Evolutionary conservation across 2,329 filamentous ascomycete species (phyloP).

Genomic region (Didymella pomorum): DNA sequence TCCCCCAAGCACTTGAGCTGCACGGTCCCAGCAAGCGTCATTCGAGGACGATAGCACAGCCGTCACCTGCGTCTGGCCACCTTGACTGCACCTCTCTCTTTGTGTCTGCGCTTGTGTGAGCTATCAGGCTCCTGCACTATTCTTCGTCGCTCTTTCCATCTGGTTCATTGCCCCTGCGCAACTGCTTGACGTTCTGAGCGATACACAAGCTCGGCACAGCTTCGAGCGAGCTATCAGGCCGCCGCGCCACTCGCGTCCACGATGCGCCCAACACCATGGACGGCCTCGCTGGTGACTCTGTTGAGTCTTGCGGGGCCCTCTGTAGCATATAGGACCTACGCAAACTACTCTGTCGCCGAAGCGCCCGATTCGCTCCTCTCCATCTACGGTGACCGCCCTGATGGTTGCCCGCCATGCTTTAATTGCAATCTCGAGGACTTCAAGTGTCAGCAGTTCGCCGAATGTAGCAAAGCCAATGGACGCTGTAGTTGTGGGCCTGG

Average conservation of each 20-base stretch:
- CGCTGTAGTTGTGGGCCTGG: constrained; percentile 92
- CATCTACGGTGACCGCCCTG: constrained; percentile 75
- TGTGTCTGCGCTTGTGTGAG: constrained; percentile 1
- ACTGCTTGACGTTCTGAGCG: constrained; percentile 3
- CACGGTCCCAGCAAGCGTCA: constrained; percentile 22
- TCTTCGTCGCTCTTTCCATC: constrained; percentile 9
- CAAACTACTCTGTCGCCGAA: constrained; percentile 63
- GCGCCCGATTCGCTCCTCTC: constrained; percentile 63
- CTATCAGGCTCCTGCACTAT: constrained; percentile 3
- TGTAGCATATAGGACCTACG: constrained; percentile 42
- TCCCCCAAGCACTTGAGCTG: constrained; percentile 8
- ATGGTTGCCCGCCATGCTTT: constrained; percentile 88
- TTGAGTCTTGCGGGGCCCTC: constrained; percentile 34
- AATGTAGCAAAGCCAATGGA: constrained; percentile 88
- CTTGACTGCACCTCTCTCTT: constrained; percentile 16
- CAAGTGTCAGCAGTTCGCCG: constrained; percentile 87
- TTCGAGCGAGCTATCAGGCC: constrained; percentile 31
- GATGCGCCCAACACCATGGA: constrained; percentile 49
- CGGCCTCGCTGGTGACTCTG: constrained; percentile 40
- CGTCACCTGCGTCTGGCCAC: constrained; percentile 20
- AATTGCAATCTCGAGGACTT: constrained; percentile 97
- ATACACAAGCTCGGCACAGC: constrained; percentile 13
- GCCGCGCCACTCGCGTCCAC: constrained; percentile 34
- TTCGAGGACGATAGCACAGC: constrained; percentile 22
- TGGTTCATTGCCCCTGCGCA: neutral